phyloP scores from a whole-genome alignment of 164 flowering plant genomes.

The Hamamelis virginiana region DNA sequence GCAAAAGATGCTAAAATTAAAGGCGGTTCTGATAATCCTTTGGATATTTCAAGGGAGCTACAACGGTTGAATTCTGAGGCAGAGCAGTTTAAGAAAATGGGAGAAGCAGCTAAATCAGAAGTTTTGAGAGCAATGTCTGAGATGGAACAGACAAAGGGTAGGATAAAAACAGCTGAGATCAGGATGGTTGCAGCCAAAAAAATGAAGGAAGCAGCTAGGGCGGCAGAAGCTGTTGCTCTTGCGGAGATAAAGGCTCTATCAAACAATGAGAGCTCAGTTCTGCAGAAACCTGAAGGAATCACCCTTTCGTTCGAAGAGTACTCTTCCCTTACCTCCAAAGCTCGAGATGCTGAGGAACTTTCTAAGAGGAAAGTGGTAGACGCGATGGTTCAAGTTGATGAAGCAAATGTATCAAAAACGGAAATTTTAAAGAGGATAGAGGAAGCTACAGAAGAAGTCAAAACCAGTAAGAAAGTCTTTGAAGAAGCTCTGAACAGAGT shows the following conservation, averaged over 20 bases:
- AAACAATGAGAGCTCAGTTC: conserved; percentile 27
- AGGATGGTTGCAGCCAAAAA: conserved; percentile 76
- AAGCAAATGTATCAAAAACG: conserved; percentile 58
- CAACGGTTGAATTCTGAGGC: conserved; percentile 62
- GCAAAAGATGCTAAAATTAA: conserved; percentile 40
- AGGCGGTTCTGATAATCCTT: conserved; percentile 31
- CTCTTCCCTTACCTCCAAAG: conserved; percentile 49
- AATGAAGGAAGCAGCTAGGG: conserved; percentile 89
- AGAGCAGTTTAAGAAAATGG: conserved; percentile 65
- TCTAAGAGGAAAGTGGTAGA: conserved; percentile 48
- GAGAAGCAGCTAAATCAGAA: conserved; percentile 66
- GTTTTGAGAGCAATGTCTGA: conserved; percentile 58
- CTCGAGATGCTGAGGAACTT: conserved; percentile 61
- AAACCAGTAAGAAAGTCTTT: conserved; percentile 62
- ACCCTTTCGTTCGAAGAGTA: conserved; percentile 80
- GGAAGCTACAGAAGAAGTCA: conserved; percentile 77
- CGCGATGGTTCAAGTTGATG: conserved; percentile 64
- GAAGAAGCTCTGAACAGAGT: conserved; percentile 77
- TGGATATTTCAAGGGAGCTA: conserved; percentile 53
- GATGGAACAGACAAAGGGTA: conserved; percentile 61
- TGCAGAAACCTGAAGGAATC: conserved; percentile 36
- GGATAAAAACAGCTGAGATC: conserved; percentile 72
- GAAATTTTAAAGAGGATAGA: conserved; percentile 67
- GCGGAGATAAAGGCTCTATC: conserved; percentile 72
- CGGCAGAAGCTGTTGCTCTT: conserved; percentile 74